Evolutionary conservation across 1,139 yeast species (phyloP), one percentile per base, ranked within the genome.

Genomic region (Saccharomyces hybrid): DNA sequence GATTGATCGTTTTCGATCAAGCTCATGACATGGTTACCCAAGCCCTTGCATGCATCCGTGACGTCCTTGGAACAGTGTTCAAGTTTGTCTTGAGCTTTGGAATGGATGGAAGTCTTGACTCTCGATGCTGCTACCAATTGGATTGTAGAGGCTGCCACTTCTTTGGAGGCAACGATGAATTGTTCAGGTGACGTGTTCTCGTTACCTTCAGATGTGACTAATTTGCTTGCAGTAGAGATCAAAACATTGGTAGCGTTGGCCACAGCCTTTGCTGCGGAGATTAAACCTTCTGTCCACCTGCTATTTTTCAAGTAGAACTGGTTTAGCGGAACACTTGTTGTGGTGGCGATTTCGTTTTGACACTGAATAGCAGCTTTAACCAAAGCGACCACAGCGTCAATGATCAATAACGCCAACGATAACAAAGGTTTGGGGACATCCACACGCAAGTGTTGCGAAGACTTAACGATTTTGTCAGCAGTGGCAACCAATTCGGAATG

Each of bases 201-300:
- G 8, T 79, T 78, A 9, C 34, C 52, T 31, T 55, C 51, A 34
- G 50, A 46, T 53, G 80, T 77, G 50, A 89, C 75, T 16, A 88
- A 90, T 21, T 96, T 95, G 71, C 89, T 95, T 0, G 97, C 96
- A 27, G 90, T 86, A 60, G 83, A 83, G 57, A 89, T 89, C 62
- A 89, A 78, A 31, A 86, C 76, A 63, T 85, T 86, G 2, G 97
- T 89, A 0, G 96, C 83, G 2, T 83, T 84, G 3, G 96, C 96
- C 50, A 90, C 95, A 0, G 95, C 86, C 64, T 87, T 86, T 2
- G 97, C 89, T 12, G 97, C 97, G 59, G 96, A 87, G 47, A 90
- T 84, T 55, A 89, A 81, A 41, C 97, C 97, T 71, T 90, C 96
- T 0, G 97, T 88, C 97, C 97, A 89, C 65, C 95, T 79, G 68